phyloP scores from a whole-genome alignment of 2,329 filamentous ascomycete genomes.

The Penicillium sp. region DNA sequence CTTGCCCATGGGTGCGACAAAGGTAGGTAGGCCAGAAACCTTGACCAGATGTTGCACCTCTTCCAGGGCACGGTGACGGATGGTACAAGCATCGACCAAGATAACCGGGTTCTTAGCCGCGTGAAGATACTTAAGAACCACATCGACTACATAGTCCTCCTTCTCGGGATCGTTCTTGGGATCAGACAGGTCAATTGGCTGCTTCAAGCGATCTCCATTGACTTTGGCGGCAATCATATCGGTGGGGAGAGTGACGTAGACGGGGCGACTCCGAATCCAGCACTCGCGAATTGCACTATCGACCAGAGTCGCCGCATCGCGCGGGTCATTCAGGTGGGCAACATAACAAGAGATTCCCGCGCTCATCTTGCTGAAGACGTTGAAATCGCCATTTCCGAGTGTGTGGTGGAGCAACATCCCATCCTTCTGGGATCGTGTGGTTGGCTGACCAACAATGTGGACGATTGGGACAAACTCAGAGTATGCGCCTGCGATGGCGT shows the following conservation, averaged over 20 bases:
- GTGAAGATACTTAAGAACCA: conserved; percentile 75
- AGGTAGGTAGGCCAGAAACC: conserved; percentile 77
- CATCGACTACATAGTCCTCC: conserved; percentile 82
- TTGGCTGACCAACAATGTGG: conserved; percentile 64
- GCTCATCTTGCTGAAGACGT: conserved; percentile 82
- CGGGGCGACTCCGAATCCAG: conserved; percentile 74
- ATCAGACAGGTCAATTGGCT: conserved; percentile 69
- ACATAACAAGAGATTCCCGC: conserved; percentile 72
- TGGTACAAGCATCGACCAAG: conserved; percentile 81
- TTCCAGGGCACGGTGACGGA: conserved; percentile 73
- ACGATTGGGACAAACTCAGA: conserved; percentile 74
- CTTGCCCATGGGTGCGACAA: conserved; percentile 92
- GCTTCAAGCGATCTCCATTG: conserved; percentile 73
- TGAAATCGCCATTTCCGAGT: conserved; percentile 77
- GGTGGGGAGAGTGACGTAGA: conserved; percentile 83
- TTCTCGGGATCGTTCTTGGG: conserved; percentile 70
- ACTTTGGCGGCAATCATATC: conserved; percentile 80
- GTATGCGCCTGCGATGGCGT: conserved; percentile 75
- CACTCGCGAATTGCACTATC: conserved; percentile 79
- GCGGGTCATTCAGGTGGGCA: conserved; percentile 71
- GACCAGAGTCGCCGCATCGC: conserved; percentile 74
- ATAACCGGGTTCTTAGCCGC: conserved; percentile 77
- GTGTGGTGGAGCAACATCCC: conserved; percentile 67
- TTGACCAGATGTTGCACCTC: conserved; percentile 76
- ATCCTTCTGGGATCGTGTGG: conserved; percentile 54